Evolutionary conservation across 1,284 basidiomycete genomes (phyloP), one percentile per base, ranked within the genome.

Genomic region (Chiua sp.): DNA sequence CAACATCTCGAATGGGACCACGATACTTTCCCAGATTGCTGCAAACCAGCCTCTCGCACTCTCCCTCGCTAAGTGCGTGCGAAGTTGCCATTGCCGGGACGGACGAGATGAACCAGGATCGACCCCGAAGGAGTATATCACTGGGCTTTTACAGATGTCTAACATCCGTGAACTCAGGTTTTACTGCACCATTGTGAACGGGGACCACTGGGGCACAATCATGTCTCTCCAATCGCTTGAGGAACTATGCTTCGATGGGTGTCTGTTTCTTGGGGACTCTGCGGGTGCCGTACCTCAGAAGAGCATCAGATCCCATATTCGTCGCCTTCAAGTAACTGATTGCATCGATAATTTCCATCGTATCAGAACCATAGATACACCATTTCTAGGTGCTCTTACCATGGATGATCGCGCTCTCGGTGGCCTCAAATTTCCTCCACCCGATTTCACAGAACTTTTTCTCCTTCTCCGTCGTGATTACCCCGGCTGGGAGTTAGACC

Each of bases 151-250:
- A 2, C 39, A 61, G 47, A 73, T 74, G 69, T 51, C 22, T 7
- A 60, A 68, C 30, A 50, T 71, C 22, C 59, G 30, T 7, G 32
- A 51, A 12, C 61, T 74, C 52, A 13, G 15, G 13, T 63, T 71
- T 37, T 42, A 11, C 1, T 0, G 11, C 0, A 59, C 54, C 22
- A 22, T 37, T 20, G 60, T 72, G 51, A 47, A 59, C 13, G 10
- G 4, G 3, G 53, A 59, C 7, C 58, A 65, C 42, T 72, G 70
- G 66, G 3, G 26, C 3, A 48, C 47, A 3, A 61, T 74, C 1
- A 47, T 50, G 18, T 23, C 22, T 2, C 44, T 71, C 3, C 20
- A 13, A 2, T 53, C 44, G 1, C 68, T 71, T 23, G 48, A 71
- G 28, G 32, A 51, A 10, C 57, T 74, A 1, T 23, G 22, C 3